Evolutionary conservation across 306 rosid species (phyloP), one percentile per base, ranked within the genome.

Genomic region (Astragalus glycyphyllos): DNA sequence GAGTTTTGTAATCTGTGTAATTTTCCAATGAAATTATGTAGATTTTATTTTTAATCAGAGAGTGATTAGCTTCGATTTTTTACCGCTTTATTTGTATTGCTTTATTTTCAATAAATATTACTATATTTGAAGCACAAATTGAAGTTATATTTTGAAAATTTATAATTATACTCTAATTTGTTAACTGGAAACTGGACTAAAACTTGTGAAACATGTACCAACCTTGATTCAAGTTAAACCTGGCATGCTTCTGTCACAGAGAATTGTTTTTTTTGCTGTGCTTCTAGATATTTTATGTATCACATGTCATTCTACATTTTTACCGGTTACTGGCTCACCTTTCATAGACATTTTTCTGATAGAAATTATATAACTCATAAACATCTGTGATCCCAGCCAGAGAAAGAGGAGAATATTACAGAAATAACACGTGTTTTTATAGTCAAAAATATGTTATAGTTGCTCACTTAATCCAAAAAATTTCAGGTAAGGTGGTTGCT

Each of bases 401-500:
- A 14, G 64, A 38, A 7, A 10, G 20, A 42, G 46, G 29, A 44
- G 8, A 32, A 2, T 20, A 54, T 14, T 23, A 20, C 34, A 66
- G 9, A 40, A 49, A 66, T 32, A 26, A 26, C 34, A 17, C 17
- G 35, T 46, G 11, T 13, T 45, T 69, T 35, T 54, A 20, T 31
- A 38, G 41, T 65, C 46, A 40, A 9, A 8, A 47, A 31, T 60
- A 59, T 44, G 15, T 73, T 16, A 44, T 10, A 59, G 60, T 32
- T 23, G 50, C 72, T 87, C 32, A 77, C 65, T 48, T 48, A 60
- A 69, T 75, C 65, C 68, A 50, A 45, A 50, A 45, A 54, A 46
- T 71, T 80, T 50, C 82, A 92, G 98, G 96, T 78, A 92, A 86
- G 85, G 98, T 86, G 55, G 98, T 92, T 77, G 96, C 98, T 3